Evolutionary conservation across 176 grass and related monocot genomes (phyloP).

Genomic region (Oryza brachyantha): DNA sequence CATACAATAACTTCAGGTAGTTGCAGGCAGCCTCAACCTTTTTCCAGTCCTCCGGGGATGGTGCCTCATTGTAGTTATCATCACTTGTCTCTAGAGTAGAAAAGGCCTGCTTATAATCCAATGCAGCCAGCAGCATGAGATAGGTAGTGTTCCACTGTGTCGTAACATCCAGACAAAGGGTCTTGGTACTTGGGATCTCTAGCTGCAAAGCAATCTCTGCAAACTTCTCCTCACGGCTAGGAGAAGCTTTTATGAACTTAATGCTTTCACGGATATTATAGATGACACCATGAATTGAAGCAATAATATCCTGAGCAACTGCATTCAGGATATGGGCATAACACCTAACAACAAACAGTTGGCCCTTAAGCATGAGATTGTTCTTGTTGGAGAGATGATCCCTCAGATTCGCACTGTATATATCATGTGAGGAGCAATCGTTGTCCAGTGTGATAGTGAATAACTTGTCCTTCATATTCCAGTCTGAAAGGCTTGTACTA

Average conservation of each 20-base stretch:
- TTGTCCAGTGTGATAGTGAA: conserved; percentile 73
- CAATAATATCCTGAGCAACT: conserved; percentile 62
- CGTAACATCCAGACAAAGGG: conserved; percentile 60
- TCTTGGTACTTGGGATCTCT: conserved; percentile 64
- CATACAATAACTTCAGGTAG: conserved; percentile 54
- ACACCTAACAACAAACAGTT: conserved; percentile 72
- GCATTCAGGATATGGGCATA: conserved; percentile 64
- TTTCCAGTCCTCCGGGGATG: conserved; percentile 59
- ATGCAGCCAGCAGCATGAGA: conserved; percentile 62
- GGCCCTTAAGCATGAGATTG: conserved; percentile 56
- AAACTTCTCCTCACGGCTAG: conserved; percentile 57
- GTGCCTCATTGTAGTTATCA: conserved; percentile 66
- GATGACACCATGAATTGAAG: conserved; percentile 66
- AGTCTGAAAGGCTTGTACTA: conserved; percentile 51
- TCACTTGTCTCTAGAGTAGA: conserved; percentile 55
- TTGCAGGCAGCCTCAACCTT: conserved; percentile 55
- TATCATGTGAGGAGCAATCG: conserved; percentile 70
- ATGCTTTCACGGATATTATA: conserved; percentile 81
- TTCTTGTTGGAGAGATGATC: conserved; percentile 67
- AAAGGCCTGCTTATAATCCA: conserved; percentile 67
- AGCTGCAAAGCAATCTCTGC: conserved; percentile 58
- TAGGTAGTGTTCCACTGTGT: conserved; percentile 78
- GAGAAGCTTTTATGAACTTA: conserved; percentile 72
- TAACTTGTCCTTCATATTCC: conserved; percentile 63
- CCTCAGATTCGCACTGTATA: conserved; percentile 75